phyloP scores from a whole-genome alignment of 2,329 filamentous ascomycete species.

The Aspergillus versicolor region DNA sequence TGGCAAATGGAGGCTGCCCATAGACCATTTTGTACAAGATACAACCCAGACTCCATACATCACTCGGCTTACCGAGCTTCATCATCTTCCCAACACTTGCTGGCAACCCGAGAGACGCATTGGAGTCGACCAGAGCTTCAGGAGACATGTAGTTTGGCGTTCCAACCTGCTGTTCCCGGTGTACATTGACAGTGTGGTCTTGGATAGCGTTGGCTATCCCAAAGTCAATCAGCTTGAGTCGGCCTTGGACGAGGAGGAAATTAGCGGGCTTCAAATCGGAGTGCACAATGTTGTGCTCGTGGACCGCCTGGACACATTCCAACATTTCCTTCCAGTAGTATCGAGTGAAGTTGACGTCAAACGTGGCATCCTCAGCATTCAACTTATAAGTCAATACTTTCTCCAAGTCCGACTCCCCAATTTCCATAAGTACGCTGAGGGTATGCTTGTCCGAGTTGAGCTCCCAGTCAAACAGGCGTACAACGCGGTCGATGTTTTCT shows the following conservation, averaged over 20 bases:
- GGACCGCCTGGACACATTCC: conserved; percentile 86
- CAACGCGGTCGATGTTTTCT: conserved; percentile 81
- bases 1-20: conserved; percentile 90
- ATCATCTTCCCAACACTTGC: conserved; percentile 67
- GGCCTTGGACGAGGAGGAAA: conserved; percentile 87
- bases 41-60: conserved; percentile 94
- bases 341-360: conserved; percentile 90
- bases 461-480: conserved; percentile 88
- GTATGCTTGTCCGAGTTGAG: conserved; percentile 88
- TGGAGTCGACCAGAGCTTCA: conserved; percentile 86
- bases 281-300: conserved; percentile 89
- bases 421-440: conserved; percentile 92
- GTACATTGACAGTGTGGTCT: conserved; percentile 95
- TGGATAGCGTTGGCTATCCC: conserved; percentile 97
- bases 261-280: conserved; percentile 97
- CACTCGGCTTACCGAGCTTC: conserved; percentile 92
- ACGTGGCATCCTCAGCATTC: conserved; percentile 68
- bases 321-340: conserved; percentile 99
- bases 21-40: conserved; percentile 99
- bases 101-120: conserved; percentile 57
- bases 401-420: conserved; percentile 91
- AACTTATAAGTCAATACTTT: conserved; percentile 74
- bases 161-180: conserved; percentile 90
- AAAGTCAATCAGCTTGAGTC: conserved; percentile 95
- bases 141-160: conserved; percentile 99